Conservation (phyloP, 2,329 filamentous ascomycete species). For the Proliferodiscus dingleyae region DNA sequence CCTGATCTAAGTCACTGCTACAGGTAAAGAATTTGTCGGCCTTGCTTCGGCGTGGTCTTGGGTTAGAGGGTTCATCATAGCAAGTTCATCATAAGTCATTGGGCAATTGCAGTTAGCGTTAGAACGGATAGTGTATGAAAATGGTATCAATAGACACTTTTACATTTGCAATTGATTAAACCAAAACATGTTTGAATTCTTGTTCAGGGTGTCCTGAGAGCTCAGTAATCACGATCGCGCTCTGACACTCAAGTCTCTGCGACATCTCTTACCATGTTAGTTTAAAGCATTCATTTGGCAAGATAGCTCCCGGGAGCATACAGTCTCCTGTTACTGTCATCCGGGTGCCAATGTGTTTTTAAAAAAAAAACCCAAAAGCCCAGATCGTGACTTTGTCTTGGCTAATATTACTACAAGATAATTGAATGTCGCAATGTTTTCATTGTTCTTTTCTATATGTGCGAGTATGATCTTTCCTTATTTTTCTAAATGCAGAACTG, state of each 20-base stretch:
- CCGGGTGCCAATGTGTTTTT: conserved; percentile 33
- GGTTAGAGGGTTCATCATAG: neutral
- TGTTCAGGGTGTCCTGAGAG: too few species aligned
- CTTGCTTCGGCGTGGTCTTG: neutral
- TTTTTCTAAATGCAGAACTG: conserved; percentile 39
- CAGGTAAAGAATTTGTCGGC: neutral
- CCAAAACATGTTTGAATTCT: too few species aligned
- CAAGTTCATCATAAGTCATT: too few species aligned
- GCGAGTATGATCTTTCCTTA: conserved; percentile 38
- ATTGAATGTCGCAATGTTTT: conserved; percentile 39
- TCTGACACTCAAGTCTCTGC: too few species aligned
- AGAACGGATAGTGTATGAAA: too few species aligned
- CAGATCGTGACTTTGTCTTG: conserved; percentile 45
- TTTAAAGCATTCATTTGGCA: too few species aligned
- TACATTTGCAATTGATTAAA: too few species aligned
- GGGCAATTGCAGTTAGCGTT: too few species aligned
- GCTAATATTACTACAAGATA: conserved; percentile 42
- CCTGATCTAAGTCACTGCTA: neutral
- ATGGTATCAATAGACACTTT: too few species aligned
- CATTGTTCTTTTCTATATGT: conserved; percentile 33
- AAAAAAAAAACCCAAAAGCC: conserved; percentile 33
- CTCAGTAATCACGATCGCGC: too few species aligned
- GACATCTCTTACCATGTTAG: too few species aligned
- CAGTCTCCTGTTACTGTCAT: conserved; percentile 45
- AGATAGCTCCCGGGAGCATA: too few species aligned